Base-by-base conservation (phyloP, 345 rosid species). In the Gossypium mustelinum region DNA sequence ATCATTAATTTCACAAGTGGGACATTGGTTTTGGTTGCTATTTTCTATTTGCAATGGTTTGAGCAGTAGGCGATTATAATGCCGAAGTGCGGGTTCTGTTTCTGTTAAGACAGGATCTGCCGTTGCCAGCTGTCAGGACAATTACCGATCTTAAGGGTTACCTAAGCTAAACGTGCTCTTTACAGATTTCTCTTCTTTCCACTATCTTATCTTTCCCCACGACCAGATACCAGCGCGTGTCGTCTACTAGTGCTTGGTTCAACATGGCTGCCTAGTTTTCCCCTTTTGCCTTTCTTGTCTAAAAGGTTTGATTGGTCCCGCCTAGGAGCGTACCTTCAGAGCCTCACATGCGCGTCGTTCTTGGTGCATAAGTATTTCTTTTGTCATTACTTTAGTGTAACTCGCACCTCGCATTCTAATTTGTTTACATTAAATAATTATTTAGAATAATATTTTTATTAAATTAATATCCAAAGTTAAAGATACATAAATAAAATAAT, bases 121-220 rank as follows among this genome's bases (percentile, higher is more conserved):
- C 64, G 73, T 4, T 59, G 51, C 76, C 64, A 76, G 82, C 76
- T 67, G 74, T 68, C 77, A 68, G 24, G 77, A 73, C 55, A 52
- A 52, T 54, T 4, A 51, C 75, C n/a, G 11, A 61, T 34, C 68
- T 44, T 27, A 2, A 41, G 24, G 57, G 27, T 74, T 27, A 48
- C 29, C 58, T 64, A 72, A 52, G 51, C 75, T 74, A 79, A 73
- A 74, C 74, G 66, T 51, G 29, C 45, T 39, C 56, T 45, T 65
- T 3, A 47, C 52, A 44, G 29, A 66, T 12, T 47, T 47, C 55
- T 44, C 18, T 47, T 47, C 55, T 22, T 67, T 17, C 68, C 48
- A 20, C 24, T 64, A 17, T n/a, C 24, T 0, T 34, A 9, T 10
- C 12, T 34, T 29, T 62, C 7, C 67, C 67, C 67, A 43, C 24